Base-by-base conservation (phyloP, 306 rosid genomes). In the Sindora glabra region DNA sequence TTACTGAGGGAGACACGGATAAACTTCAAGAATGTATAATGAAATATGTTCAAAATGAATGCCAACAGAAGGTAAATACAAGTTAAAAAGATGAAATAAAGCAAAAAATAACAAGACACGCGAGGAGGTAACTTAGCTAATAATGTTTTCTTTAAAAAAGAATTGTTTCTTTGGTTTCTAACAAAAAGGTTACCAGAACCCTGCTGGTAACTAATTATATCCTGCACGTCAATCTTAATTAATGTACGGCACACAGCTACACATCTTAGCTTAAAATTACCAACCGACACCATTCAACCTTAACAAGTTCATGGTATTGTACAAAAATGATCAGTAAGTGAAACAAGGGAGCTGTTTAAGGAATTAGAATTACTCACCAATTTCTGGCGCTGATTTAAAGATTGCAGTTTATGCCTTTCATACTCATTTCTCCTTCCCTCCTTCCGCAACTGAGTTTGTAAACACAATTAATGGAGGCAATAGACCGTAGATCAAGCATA, bases 341-440 rank as follows among this genome's bases (percentile, higher is more conserved):
- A 56, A 65, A 53, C 36, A 69, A 53, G 46, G 49, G 39, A 53
- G 21, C 47, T 30, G 68, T 58, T 22, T 13, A 46, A 59, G 45
- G 65, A 52, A 36, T 33, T 50, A 6, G 42, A 74, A 64, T 69
- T 53, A 62, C 82, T 74, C 62, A 89, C 99, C 97, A 94, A 66
- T 84, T 89, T 94, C 81, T 94, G 99, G 66, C 97, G 95, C 71
- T 89, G 99, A 76, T 94, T 94, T 72, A 94, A 79, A 55, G 99
- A 90, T 76, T 94, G 99, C 71, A 94, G 91, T 75, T 94, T 94
- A 75, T 89, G 97, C 78, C 96, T 84, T 86, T 94, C 99, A 77
- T 89, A 89, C 80, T 94, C 99, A 77, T 86, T 94, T 82, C 84
- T 89, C 74, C 99, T 89, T 57, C 99, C 99, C 76, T 94, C 99